phyloP scores from a whole-genome alignment of 805 yeast species.

The Dipodascopsis tothii region DNA sequence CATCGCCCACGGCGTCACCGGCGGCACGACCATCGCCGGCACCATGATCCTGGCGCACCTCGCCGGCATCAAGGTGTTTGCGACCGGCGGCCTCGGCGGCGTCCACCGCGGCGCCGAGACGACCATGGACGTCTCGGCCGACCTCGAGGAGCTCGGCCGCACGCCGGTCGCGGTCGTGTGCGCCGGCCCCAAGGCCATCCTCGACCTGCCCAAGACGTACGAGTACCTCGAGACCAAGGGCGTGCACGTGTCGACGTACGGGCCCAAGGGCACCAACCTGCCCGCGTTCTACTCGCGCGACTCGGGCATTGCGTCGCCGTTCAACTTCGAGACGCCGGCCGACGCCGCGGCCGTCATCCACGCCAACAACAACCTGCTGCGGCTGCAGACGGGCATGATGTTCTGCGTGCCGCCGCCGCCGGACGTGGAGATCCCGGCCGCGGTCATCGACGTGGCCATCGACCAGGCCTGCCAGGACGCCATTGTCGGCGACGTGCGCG shows the following conservation, averaged over 20 bases:
- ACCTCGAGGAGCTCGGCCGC: slow-evolving; percentile 71
- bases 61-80: slow-evolving; percentile 78
- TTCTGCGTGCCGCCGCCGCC: slow-evolving; percentile 79
- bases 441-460: slow-evolving; percentile 49
- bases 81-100: slow-evolving; percentile 92
- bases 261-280: slow-evolving; percentile 45
- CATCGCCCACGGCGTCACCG: slow-evolving; percentile 43
- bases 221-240: slow-evolving; percentile 89
- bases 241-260: slow-evolving; percentile 68
- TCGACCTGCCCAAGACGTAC: slow-evolving; percentile 72
- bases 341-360: slow-evolving; percentile 59
- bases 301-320: slow-evolving; percentile 68
- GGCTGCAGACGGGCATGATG: slow-evolving; percentile 57
- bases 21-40: slow-evolving; percentile 86
- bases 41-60: slow-evolving; percentile 72
- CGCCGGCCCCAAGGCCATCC: slow-evolving; percentile 81
- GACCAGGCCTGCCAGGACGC: slow-evolving; percentile 55
- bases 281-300: slow-evolving; percentile 81
- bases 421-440: slow-evolving; percentile 49
- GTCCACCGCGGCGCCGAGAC: slow-evolving; percentile 72
- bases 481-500: slow-evolving; percentile 43
- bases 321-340: slow-evolving; percentile 43
- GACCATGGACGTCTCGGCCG: slow-evolving; percentile 80
- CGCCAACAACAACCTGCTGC: slow-evolving; percentile 43
- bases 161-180: slow-evolving; percentile 88